Evolutionary conservation across 257 asterid genomes (phyloP).

Genomic region (Solanum rostratum): DNA sequence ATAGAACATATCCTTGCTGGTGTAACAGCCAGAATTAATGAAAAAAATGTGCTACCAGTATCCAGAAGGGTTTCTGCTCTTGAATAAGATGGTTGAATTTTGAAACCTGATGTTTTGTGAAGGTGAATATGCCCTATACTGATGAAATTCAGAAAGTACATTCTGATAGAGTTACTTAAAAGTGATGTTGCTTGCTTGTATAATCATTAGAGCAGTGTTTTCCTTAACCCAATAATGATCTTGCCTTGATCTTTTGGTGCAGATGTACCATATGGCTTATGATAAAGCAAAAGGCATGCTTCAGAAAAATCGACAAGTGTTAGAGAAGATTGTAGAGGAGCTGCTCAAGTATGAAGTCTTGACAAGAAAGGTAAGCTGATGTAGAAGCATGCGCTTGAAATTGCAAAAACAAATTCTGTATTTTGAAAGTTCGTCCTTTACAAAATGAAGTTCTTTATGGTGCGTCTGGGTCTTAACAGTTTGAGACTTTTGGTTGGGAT

Average conservation of each 20-base stretch:
- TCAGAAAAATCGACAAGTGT: conserved; percentile 48
- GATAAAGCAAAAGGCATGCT: conserved; percentile 70
- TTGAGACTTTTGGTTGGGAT: not conserved
- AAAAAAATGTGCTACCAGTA: not conserved
- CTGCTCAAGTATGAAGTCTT: conserved; percentile 70
- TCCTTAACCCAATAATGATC: not conserved
- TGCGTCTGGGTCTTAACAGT: not conserved
- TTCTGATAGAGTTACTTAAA: not conserved
- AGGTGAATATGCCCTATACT: not conserved
- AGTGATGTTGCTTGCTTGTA: not conserved
- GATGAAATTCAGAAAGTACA: not conserved
- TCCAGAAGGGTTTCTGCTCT: not conserved
- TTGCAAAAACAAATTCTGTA: not conserved
- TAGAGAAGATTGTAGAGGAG: conserved; percentile 84
- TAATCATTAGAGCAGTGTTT: not conserved
- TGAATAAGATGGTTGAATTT: not conserved
- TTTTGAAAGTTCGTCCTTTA: not conserved
- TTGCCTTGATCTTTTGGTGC: conserved; percentile 15
- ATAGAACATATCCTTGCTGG: not conserved
- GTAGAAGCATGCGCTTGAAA: not conserved
- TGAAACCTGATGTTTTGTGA: not conserved
- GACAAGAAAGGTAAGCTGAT: conserved; percentile 63
- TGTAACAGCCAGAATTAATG: not conserved
- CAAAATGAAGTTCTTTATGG: not conserved
- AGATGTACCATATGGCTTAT: conserved; percentile 75